Evolutionary conservation across 345 rosid species (phyloP).

Genomic region (Eutrema yunnanense): DNA sequence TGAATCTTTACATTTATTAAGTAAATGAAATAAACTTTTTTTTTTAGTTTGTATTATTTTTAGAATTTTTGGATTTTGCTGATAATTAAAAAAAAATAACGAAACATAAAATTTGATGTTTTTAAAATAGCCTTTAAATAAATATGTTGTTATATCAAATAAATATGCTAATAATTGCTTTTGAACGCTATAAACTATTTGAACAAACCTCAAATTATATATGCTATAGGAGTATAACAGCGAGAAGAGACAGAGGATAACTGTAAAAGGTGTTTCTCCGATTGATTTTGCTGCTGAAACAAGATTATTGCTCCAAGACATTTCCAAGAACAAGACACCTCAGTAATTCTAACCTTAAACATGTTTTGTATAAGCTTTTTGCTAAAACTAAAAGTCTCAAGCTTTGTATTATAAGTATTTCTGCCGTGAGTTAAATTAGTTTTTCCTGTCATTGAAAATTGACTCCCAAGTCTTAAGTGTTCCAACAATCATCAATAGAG

Average conservation of each 20-base stretch:
- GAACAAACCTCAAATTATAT: no score
- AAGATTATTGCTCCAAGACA: conserved; percentile 66
- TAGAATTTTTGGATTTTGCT: no score
- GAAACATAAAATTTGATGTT: no score
- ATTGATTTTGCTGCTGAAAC: conserved; percentile 82
- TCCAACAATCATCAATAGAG: neutral
- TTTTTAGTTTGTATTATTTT: no score
- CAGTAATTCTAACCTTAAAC: neutral
- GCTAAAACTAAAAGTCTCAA: neutral
- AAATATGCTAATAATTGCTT: no score
- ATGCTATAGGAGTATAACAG: conserved; percentile 81
- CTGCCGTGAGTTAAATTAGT: neutral
- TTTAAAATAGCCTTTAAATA: no score
- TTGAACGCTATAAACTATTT: no score
- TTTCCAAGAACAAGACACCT: conserved; percentile 47
- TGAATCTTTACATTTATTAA: no score
- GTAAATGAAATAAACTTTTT: no score
- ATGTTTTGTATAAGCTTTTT: conserved; percentile 1
- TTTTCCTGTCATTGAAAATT: neutral
- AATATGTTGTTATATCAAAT: no score
- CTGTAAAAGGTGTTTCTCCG: conserved; percentile 57
- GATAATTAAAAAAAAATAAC: no score
- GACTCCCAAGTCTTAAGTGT: neutral
- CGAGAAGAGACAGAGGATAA: conserved; percentile 87
- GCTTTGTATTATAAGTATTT: neutral